Evolutionary conservation across 2,329 filamentous ascomycete species (phyloP).

Genomic region (Aspergillus fumigatiaffinis): DNA sequence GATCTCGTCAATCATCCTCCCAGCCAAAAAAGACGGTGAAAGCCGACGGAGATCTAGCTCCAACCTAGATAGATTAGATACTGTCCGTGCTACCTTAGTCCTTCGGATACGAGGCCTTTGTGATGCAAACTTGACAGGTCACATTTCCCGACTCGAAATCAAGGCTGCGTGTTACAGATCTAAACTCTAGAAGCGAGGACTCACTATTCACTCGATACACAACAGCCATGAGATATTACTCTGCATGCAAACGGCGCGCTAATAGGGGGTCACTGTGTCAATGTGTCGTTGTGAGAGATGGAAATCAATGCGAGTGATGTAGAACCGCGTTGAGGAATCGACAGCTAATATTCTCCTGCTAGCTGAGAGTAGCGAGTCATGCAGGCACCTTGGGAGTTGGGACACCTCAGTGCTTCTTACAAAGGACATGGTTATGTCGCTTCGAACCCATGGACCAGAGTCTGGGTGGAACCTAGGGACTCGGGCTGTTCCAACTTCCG

Average conservation of each 20-base stretch:
- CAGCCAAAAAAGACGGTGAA: background rate
- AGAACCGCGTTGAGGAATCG: background rate
- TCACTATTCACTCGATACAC: background rate
- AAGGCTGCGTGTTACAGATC: background rate
- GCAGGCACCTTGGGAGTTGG: background rate
- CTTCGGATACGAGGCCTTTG: background rate
- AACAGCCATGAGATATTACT: background rate
- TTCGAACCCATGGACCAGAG: background rate
- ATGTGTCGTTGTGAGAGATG: no score
- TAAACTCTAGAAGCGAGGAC: background rate
- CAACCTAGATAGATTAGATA: no score
- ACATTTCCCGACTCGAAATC: background rate
- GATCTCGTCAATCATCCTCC: background rate
- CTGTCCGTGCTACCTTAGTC: background rate
- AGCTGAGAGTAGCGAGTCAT: background rate
- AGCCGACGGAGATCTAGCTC: background rate
- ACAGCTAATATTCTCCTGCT: background rate
- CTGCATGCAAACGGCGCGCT: background rate
- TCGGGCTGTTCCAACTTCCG: background rate
- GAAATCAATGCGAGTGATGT: background rate
- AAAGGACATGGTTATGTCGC: background rate
- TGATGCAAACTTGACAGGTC: background rate
- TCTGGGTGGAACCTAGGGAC: background rate
- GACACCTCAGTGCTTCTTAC: background rate
- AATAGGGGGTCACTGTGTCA: background rate